Conservation (phyloP, 805 yeast genomes). For the Saccharomyces kudriavzevii region DNA sequence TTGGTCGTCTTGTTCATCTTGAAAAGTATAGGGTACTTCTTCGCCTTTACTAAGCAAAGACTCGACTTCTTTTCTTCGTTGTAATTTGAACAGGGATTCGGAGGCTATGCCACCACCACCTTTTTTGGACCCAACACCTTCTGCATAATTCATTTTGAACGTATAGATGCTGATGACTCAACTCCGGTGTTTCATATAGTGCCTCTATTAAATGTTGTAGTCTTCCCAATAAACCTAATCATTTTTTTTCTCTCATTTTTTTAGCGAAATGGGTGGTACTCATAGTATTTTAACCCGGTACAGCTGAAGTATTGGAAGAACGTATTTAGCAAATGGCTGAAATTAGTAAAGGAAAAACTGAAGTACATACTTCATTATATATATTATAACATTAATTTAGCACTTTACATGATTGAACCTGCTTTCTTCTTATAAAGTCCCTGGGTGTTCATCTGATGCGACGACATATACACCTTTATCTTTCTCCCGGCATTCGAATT, state of each 20-base stretch:
- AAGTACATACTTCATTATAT: not conserved
- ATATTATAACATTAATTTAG: not conserved
- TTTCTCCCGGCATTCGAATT: constrained; percentile 16
- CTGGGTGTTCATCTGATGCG: constrained; percentile 11
- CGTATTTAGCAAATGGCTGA: not conserved
- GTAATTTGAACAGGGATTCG: constrained; percentile 56
- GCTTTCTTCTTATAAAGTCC: not conserved
- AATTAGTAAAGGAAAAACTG: not conserved
- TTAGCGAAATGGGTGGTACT: not conserved
- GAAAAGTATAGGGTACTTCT: constrained; percentile 32
- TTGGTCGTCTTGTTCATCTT: constrained; percentile 47
- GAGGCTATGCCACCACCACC: constrained; percentile 90
- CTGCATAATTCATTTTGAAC: constrained; percentile 70
- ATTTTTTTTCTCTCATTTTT: not conserved
- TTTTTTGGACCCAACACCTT: constrained; percentile 81
- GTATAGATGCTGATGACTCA: not conserved
- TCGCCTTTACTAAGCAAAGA: constrained; percentile 42
- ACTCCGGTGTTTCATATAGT: not conserved
- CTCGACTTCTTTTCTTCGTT: constrained; percentile 58
- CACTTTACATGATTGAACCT: not conserved
- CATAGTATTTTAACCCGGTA: not conserved
- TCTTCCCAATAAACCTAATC: too few relatives aligned
- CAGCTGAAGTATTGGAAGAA: not conserved
- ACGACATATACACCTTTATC: constrained; percentile 28
- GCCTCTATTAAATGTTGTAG: not conserved